These are phyloP conservation scores for Lepidopterella palustris DNA, from an alignment of 495 filamentous ascomycete species.

Conservation along the genomic window DNA sequence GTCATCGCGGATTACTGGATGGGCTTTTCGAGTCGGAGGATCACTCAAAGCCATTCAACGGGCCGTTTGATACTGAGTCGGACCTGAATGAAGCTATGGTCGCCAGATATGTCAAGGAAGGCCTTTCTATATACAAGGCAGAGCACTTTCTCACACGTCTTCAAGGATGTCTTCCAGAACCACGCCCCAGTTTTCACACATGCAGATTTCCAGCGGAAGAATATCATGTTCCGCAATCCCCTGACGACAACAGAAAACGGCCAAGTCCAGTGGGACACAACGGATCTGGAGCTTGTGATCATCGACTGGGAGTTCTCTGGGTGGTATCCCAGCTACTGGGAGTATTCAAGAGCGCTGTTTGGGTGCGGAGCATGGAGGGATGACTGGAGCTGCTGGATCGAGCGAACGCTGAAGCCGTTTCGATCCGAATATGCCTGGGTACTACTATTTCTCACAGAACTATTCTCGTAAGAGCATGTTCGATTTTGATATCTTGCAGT, in stretches of 20 bases:
- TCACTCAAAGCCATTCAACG: conserved; percentile 25
- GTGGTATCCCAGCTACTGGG: conserved; percentile 39
- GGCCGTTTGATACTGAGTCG: conserved; percentile 34
- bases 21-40: conserved; percentile 30
- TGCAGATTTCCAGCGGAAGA: conserved; percentile 34
- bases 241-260: conserved; percentile 21
- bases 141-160: conserved; percentile 18
- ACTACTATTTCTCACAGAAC: conserved; percentile 20
- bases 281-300: conserved; percentile 26
- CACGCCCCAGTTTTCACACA: conserved; percentile 23
- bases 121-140: conserved; percentile 14
- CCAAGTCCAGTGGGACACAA: conserved; percentile 18
- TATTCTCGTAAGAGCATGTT: conserved; percentile 22
- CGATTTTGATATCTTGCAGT: conserved; percentile 24
- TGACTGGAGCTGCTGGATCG: conserved; percentile 37
- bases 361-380: conserved; percentile 33
- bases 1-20: conserved; percentile 33
- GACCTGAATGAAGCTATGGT: conserved; percentile 24
- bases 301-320: conserved; percentile 38
- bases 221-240: conserved; percentile 32
- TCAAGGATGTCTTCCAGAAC: conserved; percentile 16
- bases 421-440: conserved; percentile 25
- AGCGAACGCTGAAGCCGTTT: conserved; percentile 30
- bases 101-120: conserved; percentile 12
- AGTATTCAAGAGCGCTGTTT: conserved; percentile 34